Evolutionary conservation across 305 asterid species (phyloP).

Genomic region (Withania somnifera): DNA sequence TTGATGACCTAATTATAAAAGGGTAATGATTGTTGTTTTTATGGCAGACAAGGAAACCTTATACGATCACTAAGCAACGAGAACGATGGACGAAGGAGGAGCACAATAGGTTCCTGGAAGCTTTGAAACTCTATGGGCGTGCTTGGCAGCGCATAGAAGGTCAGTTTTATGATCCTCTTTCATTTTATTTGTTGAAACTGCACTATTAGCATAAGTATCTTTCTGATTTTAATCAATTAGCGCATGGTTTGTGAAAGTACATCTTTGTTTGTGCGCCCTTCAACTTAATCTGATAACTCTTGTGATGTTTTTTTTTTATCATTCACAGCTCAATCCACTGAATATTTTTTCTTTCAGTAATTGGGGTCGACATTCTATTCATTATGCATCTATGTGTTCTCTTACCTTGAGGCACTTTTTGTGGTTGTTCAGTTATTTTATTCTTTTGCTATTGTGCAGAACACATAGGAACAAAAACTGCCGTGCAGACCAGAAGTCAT

Average conservation of each 20-base stretch:
- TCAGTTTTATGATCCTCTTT: slow-evolving; percentile 10
- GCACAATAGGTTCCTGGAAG: slow-evolving; percentile 82
- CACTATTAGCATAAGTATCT: background rate
- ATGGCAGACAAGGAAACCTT: slow-evolving; percentile 84
- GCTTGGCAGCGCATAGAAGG: slow-evolving; percentile 99
- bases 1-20: background rate
- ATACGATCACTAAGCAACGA: slow-evolving; percentile 91
- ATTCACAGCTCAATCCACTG: background rate
- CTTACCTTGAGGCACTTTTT: slow-evolving; percentile 33
- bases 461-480: slow-evolving; percentile 97
- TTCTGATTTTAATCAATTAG: background rate
- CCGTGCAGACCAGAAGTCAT: slow-evolving; percentile 99
- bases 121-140: slow-evolving; percentile 92
- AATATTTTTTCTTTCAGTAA: background rate
- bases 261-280: background rate
- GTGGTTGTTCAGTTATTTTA: slow-evolving; percentile 26
- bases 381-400: slow-evolving; percentile 12
- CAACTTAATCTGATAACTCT: background rate
- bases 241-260: background rate
- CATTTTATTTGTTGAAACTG: background rate
- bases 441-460: slow-evolving; percentile 59
- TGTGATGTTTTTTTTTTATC: background rate
- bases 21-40: background rate
- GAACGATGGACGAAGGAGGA: slow-evolving; percentile 98
- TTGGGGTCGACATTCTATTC: background rate